These are phyloP conservation scores for Sarocladium oryzae DNA, from an alignment of 2,329 filamentous ascomycete species.

Conservation along the genomic window DNA sequence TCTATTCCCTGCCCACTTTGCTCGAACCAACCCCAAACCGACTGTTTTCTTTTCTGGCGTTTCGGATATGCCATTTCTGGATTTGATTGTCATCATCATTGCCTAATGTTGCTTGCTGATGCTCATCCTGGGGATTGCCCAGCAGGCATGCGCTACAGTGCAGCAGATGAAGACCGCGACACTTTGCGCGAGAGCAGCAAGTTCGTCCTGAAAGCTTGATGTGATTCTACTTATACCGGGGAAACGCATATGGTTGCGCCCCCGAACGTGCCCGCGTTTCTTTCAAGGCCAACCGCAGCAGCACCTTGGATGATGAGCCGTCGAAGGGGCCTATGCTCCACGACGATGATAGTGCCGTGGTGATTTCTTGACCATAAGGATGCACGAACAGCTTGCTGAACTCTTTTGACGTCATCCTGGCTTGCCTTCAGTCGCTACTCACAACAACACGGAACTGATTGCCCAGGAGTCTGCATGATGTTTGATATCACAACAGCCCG, in stretches of 20 bases:
- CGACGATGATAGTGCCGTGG: not conserved
- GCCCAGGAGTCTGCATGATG: not conserved
- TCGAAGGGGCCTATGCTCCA: not conserved
- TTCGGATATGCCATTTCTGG: not conserved
- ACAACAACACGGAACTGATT: not conserved
- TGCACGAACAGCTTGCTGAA: not conserved
- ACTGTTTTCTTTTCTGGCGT: conserved; percentile 4
- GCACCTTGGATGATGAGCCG: not conserved
- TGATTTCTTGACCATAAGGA: not conserved
- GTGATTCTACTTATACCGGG: conserved; percentile 1
- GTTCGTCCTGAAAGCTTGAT: not conserved
- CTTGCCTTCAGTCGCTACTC: not conserved
- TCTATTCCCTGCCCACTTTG: not conserved
- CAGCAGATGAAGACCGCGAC: not conserved
- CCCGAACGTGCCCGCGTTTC: not conserved
- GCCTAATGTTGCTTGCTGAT: conserved; percentile 4
- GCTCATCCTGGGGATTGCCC: not conserved
- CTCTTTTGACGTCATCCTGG: not conserved
- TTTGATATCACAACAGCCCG: not conserved
- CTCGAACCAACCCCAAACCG: not conserved
- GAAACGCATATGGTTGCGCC: conserved; percentile 8
- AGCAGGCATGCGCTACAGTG: not conserved
- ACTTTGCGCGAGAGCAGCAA: not conserved
- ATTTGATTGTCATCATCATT: not conserved
- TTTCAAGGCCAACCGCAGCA: not conserved